Evolutionary conservation across 768 basidiomycete species (phyloP).

Genomic region (Albatrellus ellisii): DNA sequence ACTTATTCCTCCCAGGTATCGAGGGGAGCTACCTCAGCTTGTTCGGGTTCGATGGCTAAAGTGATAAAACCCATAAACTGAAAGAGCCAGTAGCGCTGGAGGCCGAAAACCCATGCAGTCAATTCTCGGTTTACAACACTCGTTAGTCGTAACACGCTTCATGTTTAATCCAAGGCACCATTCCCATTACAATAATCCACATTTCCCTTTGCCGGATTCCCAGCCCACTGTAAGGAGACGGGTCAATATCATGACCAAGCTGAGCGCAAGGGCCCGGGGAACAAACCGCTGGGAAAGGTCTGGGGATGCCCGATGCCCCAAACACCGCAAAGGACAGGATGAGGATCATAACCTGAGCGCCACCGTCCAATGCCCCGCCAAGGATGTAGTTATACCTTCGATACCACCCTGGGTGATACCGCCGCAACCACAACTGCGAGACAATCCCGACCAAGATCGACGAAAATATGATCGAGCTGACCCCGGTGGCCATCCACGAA

Average conservation of each 20-base stretch:
- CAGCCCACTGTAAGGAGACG: slow-evolving; percentile 27
- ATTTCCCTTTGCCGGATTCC: slow-evolving; percentile 39
- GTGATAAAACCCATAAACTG: too few relatives aligned
- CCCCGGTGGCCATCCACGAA: slow-evolving; percentile 34
- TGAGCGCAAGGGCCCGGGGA: neutral
- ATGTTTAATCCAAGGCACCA: slow-evolving; percentile 30
- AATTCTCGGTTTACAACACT: neutral
- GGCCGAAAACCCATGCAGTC: neutral
- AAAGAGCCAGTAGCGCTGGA: neutral
- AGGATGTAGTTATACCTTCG: slow-evolving; percentile 54
- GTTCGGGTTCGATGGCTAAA: too few relatives aligned
- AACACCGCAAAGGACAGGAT: slow-evolving; percentile 53
- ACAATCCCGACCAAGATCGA: slow-evolving; percentile 36
- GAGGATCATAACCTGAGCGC: slow-evolving; percentile 53
- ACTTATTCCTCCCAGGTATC: too few relatives aligned
- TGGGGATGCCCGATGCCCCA: slow-evolving; percentile 37
- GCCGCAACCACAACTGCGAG: slow-evolving; percentile 31
- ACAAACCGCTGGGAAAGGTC: slow-evolving; percentile 31
- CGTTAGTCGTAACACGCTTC: neutral
- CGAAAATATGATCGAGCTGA: slow-evolving; percentile 37
- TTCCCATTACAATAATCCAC: slow-evolving; percentile 51
- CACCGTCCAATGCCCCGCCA: slow-evolving; percentile 53
- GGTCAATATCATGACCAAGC: neutral
- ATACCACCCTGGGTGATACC: slow-evolving; percentile 35
- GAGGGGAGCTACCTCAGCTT: too few relatives aligned